Base-by-base conservation (phyloP, 2,329 filamentous ascomycete species). In the Colletotrichum sp. region DNA sequence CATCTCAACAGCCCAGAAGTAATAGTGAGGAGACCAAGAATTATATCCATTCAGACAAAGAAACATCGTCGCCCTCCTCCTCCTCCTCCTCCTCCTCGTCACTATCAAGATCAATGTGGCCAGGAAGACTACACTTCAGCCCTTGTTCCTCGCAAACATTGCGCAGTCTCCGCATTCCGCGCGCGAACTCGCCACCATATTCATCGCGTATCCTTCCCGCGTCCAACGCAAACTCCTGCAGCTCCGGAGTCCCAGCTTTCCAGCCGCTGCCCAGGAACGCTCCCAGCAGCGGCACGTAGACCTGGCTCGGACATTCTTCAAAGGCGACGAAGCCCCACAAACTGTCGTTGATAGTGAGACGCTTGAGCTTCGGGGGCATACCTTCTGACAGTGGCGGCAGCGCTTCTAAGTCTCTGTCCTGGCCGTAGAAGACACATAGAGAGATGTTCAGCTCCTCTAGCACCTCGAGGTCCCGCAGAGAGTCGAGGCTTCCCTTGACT, bases 171-270 rank as follows among this genome's bases (percentile, higher is more conserved):
- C 43, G 43, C n/a, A 52, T 52, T 10, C 2, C 4, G 43, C n/a
- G 43, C 6, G 43, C 12, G 6, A 52, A 52, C 43, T 52, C n/a
- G 43, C 0, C 6, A 52, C 7, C n/a, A 21, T 4, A 4, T 52
- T 12, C n/a, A 21, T 21, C 6, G 5, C n/a, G 0, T 7, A 52
- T 7, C 43, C 2, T 13, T 52, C 4, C 2, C 12, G 43, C 43
- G 43, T 52, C 43, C 43, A 52, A 24, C 43, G 43, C 43, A 52
- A 52, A 52, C n/a, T 52, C 43, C 43, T 13, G 43, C n/a, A 52
- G 43, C 12, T 52, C 3, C n/a, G 43, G 43, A 8, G n/a, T 52
- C 10, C 43, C 10, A 4, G n/a, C 21, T 8, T 12, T 52, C 43
- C 43, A 52, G 2, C 43, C 43, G 43, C 43, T 10, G 12, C 43